These are phyloP conservation scores for Hysterium pulicare DNA, from an alignment of 2,329 filamentous ascomycete genomes.

Conservation along the genomic window DNA sequence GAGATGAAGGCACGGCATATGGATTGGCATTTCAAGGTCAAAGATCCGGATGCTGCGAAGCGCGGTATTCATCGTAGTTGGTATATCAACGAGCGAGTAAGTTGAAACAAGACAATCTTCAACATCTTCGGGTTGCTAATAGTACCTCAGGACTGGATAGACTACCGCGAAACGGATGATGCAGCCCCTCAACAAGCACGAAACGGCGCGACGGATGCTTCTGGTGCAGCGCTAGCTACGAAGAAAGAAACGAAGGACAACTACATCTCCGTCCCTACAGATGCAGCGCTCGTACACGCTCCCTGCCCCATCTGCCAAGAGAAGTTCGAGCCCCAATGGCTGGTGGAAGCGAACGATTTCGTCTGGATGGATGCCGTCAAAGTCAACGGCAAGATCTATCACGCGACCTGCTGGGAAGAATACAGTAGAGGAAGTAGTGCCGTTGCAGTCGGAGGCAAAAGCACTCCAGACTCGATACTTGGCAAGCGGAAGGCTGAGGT, in stretches of 20 bases:
- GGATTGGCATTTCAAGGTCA: constrained; percentile 97
- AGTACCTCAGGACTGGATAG: constrained; percentile 74
- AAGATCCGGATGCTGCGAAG: constrained; percentile 82
- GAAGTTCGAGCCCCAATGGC: constrained; percentile 87
- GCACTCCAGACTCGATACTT: constrained; percentile 35
- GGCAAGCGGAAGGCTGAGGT: constrained; percentile 35
- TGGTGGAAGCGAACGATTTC: constrained; percentile 91
- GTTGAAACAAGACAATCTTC: constrained; percentile 24
- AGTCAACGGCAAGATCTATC: constrained; percentile 76
- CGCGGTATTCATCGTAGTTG: constrained; percentile 87
- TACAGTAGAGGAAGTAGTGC: constrained; percentile 31
- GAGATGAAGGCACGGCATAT: constrained; percentile 87
- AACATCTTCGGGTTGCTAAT: constrained; percentile 25
- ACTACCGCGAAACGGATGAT: constrained; percentile 76
- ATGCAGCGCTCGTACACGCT: constrained; percentile 68
- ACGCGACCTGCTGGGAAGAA: constrained; percentile 85
- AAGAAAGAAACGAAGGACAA: constrained; percentile 58
- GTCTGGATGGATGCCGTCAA: constrained; percentile 89
- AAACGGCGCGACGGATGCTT: constrained; percentile 31
- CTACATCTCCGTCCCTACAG: constrained; percentile 81
- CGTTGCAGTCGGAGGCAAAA: constrained; percentile 19
- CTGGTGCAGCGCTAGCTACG: constrained; percentile 39
- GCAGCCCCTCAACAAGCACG: constrained; percentile 35
- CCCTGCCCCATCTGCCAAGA: constrained; percentile 95
- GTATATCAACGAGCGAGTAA: constrained; percentile 85